These are phyloP conservation scores for Hirschioporus abietinus DNA, from an alignment of 768 basidiomycete species.

Conservation along the genomic window DNA sequence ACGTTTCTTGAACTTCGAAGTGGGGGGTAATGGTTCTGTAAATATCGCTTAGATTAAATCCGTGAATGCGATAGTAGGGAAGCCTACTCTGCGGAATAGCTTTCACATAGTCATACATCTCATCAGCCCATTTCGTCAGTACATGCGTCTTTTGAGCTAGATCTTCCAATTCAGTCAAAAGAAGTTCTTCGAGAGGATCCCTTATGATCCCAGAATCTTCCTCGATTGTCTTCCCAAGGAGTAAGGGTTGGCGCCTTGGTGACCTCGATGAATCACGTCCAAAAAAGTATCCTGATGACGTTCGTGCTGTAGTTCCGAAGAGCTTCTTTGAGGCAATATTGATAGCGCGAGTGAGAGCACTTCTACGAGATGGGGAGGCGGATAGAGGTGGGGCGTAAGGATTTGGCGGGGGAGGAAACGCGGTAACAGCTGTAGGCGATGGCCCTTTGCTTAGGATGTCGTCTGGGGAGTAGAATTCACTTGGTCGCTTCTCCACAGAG, in stretches of 20 bases:
- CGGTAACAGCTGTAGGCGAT: slow-evolving; percentile 34
- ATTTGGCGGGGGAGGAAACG: slow-evolving; percentile 56
- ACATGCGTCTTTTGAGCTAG: slow-evolving; percentile 95
- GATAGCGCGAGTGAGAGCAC: slow-evolving; percentile 73
- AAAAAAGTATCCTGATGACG: slow-evolving; percentile 28
- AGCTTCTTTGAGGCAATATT: slow-evolving; percentile 77
- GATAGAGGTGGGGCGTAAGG: slow-evolving; percentile 50
- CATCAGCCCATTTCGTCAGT: slow-evolving; percentile 89
- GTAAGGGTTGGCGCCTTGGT: slow-evolving; percentile 51
- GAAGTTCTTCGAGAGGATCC: slow-evolving; percentile 75
- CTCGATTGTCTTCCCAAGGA: slow-evolving; percentile 35
- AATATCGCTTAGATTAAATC: slow-evolving; percentile 10
- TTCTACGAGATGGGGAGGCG: slow-evolving; percentile 56
- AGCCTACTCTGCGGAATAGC: slow-evolving; percentile 75
- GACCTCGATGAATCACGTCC: slow-evolving; percentile 23
- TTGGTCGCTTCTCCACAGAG: slow-evolving; percentile 36
- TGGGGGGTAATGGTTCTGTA: slow-evolving; percentile 76
- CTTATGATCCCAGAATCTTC: slow-evolving; percentile 34
- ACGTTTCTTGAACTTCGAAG: slow-evolving; percentile 63
- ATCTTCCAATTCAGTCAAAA: slow-evolving; percentile 80
- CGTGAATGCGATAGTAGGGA: slow-evolving; percentile 1
- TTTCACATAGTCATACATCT: slow-evolving; percentile 87
- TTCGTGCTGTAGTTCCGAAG: slow-evolving; percentile 47
- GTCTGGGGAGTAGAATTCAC: slow-evolving; percentile 28
- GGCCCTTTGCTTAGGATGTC: slow-evolving; percentile 16